A percentile compares a stretch with the other conserved stretches of the same genome.
These are phyloP conservation scores for Colletotrichum eremochloae DNA, from an alignment of 2,329 filamentous ascomycete genomes.

Conservation along the genomic window DNA sequence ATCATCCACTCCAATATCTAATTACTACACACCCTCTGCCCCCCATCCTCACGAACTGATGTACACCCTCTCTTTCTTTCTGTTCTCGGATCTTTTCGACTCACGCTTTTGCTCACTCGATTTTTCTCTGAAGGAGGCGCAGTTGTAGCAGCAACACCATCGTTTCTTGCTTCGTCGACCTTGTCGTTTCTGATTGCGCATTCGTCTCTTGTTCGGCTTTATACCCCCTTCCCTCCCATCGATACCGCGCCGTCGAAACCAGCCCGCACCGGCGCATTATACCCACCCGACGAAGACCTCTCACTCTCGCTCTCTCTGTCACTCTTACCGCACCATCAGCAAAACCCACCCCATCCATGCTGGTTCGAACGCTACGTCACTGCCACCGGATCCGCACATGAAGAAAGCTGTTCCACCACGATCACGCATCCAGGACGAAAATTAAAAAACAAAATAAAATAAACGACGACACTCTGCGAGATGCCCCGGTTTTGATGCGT, in stretches of 20 bases:
- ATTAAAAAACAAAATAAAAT: neutral
- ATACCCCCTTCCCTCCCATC: neutral
- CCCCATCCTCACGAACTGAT: neutral
- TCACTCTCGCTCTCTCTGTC: neutral
- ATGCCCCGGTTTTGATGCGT: neutral
- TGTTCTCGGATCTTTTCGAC: neutral
- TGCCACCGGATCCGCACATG: conserved; percentile 19
- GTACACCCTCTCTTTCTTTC: conserved; percentile 2
- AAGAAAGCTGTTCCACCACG: conserved; percentile 4
- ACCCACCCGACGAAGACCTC: neutral
- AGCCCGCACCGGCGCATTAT: conserved; percentile 10
- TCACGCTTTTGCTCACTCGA: neutral
- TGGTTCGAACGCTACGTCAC: conserved; percentile 36
- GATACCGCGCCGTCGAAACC: conserved; percentile 15
- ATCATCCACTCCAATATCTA: conserved; percentile 15
- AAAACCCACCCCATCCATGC: neutral
- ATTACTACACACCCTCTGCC: conserved; percentile 2
- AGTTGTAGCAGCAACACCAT: neutral
- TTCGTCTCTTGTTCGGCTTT: conserved; percentile 33
- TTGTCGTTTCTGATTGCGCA: neutral
- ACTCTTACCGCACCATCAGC: neutral
- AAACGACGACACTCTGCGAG: neutral
- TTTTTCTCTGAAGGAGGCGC: neutral
- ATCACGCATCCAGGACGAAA: neutral
- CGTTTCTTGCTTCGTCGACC: neutral